Conservation (phyloP, 2,329 filamentous ascomycete species). For the Cadophora gregata region DNA sequence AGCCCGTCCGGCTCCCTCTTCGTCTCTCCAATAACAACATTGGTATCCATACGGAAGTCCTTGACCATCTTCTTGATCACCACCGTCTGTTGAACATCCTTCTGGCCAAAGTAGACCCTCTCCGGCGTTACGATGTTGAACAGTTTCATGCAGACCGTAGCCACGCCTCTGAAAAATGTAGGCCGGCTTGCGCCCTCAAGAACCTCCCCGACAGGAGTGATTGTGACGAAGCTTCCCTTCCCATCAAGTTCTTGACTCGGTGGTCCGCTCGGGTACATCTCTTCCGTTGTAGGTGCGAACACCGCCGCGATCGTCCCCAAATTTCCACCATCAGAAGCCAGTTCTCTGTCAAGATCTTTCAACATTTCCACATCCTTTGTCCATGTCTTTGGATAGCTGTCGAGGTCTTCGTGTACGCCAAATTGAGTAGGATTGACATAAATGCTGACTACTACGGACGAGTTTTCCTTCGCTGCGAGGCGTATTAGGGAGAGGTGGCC, state of each 20-base stretch:
- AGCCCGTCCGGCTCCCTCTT: slow-evolving; percentile 80
- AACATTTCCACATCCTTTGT: slow-evolving; percentile 74
- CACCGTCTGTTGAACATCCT: slow-evolving; percentile 95
- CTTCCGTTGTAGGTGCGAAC: slow-evolving; percentile 81
- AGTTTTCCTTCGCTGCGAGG: slow-evolving; percentile 81
- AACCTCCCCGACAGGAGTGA: slow-evolving; percentile 81
- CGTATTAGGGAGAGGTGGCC: slow-evolving; percentile 89
- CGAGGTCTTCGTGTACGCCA: slow-evolving; percentile 84
- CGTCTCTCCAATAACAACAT: slow-evolving; percentile 77
- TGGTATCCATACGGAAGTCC: slow-evolving; percentile 82
- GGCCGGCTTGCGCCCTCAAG: slow-evolving; percentile 87
- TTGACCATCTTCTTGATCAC: slow-evolving; percentile 85
- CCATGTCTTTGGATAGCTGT: slow-evolving; percentile 91
- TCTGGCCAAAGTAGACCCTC: slow-evolving; percentile 92
- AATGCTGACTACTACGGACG: slow-evolving; percentile 86
- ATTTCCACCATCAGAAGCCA: slow-evolving; percentile 63
- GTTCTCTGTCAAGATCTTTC: slow-evolving; percentile 70
- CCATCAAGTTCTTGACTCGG: slow-evolving; percentile 75
- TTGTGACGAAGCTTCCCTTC: slow-evolving; percentile 86
- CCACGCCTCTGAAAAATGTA: slow-evolving; percentile 95
- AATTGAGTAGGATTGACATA: slow-evolving; percentile 99
- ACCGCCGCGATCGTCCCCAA: slow-evolving; percentile 78
- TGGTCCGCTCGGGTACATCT: slow-evolving; percentile 84
- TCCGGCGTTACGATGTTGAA: slow-evolving; percentile 84
- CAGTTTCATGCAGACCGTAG: slow-evolving; percentile 94